phyloP scores from a whole-genome alignment of 192 early-diverging fungal species.

The Paraglomus brasilianum region DNA sequence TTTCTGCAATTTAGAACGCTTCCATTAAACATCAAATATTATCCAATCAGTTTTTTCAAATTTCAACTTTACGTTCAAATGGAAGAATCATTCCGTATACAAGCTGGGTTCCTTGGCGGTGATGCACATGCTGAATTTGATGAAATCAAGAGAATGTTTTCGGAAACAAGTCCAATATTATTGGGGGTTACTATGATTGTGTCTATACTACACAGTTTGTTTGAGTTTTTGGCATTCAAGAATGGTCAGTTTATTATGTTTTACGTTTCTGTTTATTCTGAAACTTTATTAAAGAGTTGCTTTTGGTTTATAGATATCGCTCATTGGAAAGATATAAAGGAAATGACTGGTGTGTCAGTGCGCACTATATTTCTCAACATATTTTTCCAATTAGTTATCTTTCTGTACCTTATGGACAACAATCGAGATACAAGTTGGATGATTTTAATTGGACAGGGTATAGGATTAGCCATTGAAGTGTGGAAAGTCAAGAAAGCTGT shows the following conservation, averaged over 20 bases:
- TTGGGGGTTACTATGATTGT: constrained; percentile 75
- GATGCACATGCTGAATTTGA: constrained; percentile 61
- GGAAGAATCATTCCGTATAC: constrained; percentile 63
- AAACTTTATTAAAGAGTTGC: not conserved
- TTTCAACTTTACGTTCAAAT: constrained; percentile 69
- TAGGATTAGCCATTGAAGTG: constrained; percentile 78
- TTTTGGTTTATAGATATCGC: constrained; percentile 61
- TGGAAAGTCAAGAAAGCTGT: constrained; percentile 92
- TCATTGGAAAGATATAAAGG: constrained; percentile 85
- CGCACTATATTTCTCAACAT: constrained; percentile 80
- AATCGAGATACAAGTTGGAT: constrained; percentile 76
- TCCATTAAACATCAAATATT: constrained; percentile 64
- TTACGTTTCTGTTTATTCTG: not conserved
- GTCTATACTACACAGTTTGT: constrained; percentile 76
- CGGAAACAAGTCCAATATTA: constrained; percentile 86
- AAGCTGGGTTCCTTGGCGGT: constrained; percentile 53
- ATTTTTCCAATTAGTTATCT: constrained; percentile 80
- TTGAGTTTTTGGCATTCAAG: constrained; percentile 93
- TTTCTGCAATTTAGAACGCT: constrained; percentile 44
- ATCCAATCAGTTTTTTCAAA: constrained; percentile 70
- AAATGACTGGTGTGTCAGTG: constrained; percentile 80
- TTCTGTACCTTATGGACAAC: constrained; percentile 87
- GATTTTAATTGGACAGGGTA: constrained; percentile 80
- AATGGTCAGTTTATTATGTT: constrained; percentile 60
- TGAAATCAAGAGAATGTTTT: constrained; percentile 87